Base-by-base conservation (phyloP, 108 stramenopile genomes). In the Cyclotella sp. region DNA sequence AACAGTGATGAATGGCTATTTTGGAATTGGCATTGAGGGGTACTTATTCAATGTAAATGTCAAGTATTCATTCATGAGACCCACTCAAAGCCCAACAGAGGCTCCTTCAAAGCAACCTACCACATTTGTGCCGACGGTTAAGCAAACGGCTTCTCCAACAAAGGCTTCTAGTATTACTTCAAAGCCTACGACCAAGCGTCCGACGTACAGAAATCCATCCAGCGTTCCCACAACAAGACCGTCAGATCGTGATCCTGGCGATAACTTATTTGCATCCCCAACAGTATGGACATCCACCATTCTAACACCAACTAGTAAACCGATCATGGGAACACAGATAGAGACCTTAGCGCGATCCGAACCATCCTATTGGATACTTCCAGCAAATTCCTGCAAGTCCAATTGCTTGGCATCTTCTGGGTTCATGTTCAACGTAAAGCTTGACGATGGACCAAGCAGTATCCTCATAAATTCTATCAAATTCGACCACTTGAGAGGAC, bases 351-450 rank as follows among this genome's bases (percentile, higher is more conserved):
- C 42, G 16, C 19, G n/a, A 51, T 19, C 49, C n/a, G 61, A 30
- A 64, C 63, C 21, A 3, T 64, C 63, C 11, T 64, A 45, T 45
- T 64, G 63, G 40, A 11, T 71, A 0, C 26, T 15, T 15, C 58
- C 70, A 60, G 28, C 43, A 19, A 58, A 3, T 14, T 30, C 7
- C n/a, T 58, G 70, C 18, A 26, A 45, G 8, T 34, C 24, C 27
- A 46, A 71, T 30, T 71, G 70, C 43, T 30, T 71, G 26, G 22
- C 39, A 45, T 57, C 70, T 27, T 59, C 70, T 45, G 70, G 70
- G 42, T 71, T 59, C 57, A 71, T 71, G 70, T 71, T 71, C 49
- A 54, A 59, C 43, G 59, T 71, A 26, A 44, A 44, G 13, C 21
- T 59, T 15, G 44, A 45, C 49, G 12, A 19, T 10, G 22, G 27